These are phyloP conservation scores for Kwoniella botswanensis DNA, from an alignment of 768 basidiomycete genomes.

Conservation along the genomic window DNA sequence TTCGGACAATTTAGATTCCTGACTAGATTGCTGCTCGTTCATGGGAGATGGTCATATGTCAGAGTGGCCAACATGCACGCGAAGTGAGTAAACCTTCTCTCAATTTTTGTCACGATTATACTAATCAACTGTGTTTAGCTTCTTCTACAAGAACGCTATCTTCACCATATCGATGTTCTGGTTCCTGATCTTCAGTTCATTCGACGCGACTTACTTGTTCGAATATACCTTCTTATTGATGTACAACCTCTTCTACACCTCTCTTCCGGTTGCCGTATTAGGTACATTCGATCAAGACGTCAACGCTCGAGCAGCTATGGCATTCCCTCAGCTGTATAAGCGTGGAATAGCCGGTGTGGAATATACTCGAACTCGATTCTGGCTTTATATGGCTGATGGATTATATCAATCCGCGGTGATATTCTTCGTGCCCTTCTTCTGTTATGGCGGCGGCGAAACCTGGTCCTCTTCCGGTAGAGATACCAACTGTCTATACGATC, in stretches of 20 bases:
- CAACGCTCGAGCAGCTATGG: conserved; percentile 83
- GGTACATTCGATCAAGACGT: conserved; percentile 97
- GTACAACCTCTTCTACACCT: conserved; percentile 91
- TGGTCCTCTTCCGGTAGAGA: conserved; percentile 72
- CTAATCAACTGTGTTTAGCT: conserved; percentile 68
- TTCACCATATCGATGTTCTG: conserved; percentile 73
- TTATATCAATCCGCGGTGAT: conserved; percentile 88
- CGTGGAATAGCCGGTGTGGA: conserved; percentile 92
- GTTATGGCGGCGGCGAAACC: conserved; percentile 66
- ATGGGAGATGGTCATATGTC: conserved; percentile 96
- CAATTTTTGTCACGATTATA: background rate
- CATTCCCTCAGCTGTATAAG: conserved; percentile 93
- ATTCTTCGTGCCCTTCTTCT: conserved; percentile 79
- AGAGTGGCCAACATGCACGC: conserved; percentile 85
- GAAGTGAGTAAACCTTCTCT: conserved; percentile 39
- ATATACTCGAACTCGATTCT: conserved; percentile 89
- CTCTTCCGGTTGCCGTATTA: conserved; percentile 85
- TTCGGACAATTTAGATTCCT: conserved; percentile 96
- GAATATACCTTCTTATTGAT: conserved; percentile 92
- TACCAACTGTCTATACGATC: conserved; percentile 80
- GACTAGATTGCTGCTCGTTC: conserved; percentile 86
- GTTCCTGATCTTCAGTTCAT: conserved; percentile 91
- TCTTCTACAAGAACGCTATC: conserved; percentile 89
- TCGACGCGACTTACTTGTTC: conserved; percentile 92
- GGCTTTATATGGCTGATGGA: conserved; percentile 93